Evolutionary conservation across 352 stramenopile genomes (phyloP), one percentile per base, ranked within the genome.

Genomic region (Elongisporangium undulatum): DNA sequence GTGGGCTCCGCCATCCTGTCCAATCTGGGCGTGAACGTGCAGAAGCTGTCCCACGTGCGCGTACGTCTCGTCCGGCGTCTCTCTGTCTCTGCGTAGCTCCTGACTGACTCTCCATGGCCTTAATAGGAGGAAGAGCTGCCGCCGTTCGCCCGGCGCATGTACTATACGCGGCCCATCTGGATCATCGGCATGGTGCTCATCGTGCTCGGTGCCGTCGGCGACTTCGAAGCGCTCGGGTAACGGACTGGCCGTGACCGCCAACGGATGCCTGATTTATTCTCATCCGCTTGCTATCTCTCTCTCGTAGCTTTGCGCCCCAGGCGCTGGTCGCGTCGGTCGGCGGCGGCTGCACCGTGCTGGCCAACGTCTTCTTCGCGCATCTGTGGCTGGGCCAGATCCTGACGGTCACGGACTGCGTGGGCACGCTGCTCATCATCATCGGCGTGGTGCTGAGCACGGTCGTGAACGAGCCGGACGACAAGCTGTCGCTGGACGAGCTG

Each of bases 301-400:
- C 20, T 45, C 15, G 13, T 56, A 83, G 77, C 1, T 96, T 96
- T 62, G 89, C 87, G 13, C 85, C 89, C 10, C 89, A 97, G 61
- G 77, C 83, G 29, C 79, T 97, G 1, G 87, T 96, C 20, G 87
- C 89, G 38, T 85, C 89, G 0, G 87, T 95, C 8, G 89, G 89
- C 4, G 85, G 85, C 15, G 85, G 87, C 48, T 94, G 87, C 61
- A 97, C 89, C 0, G 83, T 97, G 45, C 71, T 97, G 9, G 85
- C 85, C 39, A 97, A 97, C 56, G 85, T 96, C 4, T 92, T 96
- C 58, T 97, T 97, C 56, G 87, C 85, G 10, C 82, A 94, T 53
- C 55, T 91, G 58, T 92, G 85, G 85, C 77, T 97, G 55, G 82
- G 85, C 9, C 83, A 94, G 68, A 79, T 79, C 48, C 50, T 94